A percentile compares a stretch with the other conserved stretches of the same genome.
These are phyloP conservation scores for Crinitomyces ghanaensis DNA, from an alignment of 805 yeast species.

Conservation along the genomic window DNA sequence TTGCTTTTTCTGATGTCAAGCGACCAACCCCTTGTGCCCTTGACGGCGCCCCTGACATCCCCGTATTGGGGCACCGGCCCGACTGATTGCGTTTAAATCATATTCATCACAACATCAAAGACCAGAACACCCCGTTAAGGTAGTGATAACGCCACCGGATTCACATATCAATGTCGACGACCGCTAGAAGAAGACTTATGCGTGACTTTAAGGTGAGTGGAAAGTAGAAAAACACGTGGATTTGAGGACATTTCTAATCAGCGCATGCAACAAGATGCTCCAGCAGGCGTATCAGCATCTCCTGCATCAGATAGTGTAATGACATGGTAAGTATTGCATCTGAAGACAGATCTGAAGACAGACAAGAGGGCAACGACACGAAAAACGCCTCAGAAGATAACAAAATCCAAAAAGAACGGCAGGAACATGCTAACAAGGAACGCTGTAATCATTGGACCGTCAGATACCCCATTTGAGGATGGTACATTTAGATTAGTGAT, in stretches of 20 bases:
- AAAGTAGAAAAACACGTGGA: neutral
- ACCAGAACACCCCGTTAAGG: too few species aligned
- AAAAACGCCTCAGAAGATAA: constrained; percentile 45
- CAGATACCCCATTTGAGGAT: constrained; percentile 96
- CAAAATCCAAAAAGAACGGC: too few species aligned
- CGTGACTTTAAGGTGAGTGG: constrained; percentile 79
- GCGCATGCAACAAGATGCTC: constrained; percentile 97
- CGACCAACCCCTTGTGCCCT: too few species aligned
- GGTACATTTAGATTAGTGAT: constrained; percentile 83
- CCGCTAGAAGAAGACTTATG: constrained; percentile 98
- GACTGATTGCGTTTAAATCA: too few species aligned
- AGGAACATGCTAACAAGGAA: constrained; percentile 40
- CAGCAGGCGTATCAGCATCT: constrained; percentile 95
- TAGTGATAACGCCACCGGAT: too few species aligned
- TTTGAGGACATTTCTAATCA: constrained; percentile 13
- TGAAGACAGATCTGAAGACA: constrained; percentile 11
- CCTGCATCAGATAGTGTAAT: constrained; percentile 95
- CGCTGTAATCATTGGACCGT: constrained; percentile 95
- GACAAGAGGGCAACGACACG: constrained; percentile 51
- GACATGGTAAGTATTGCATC: constrained; percentile 47
- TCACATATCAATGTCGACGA: constrained; percentile 65
- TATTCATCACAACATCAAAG: too few species aligned
- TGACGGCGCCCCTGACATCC: too few species aligned
- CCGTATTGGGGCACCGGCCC: too few species aligned
- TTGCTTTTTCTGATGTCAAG: too few species aligned